Evolutionary conservation across 2,329 filamentous ascomycete species (phyloP), one percentile per base, ranked within the genome.

Genomic region (Ophidiomyces ophidiicola): DNA sequence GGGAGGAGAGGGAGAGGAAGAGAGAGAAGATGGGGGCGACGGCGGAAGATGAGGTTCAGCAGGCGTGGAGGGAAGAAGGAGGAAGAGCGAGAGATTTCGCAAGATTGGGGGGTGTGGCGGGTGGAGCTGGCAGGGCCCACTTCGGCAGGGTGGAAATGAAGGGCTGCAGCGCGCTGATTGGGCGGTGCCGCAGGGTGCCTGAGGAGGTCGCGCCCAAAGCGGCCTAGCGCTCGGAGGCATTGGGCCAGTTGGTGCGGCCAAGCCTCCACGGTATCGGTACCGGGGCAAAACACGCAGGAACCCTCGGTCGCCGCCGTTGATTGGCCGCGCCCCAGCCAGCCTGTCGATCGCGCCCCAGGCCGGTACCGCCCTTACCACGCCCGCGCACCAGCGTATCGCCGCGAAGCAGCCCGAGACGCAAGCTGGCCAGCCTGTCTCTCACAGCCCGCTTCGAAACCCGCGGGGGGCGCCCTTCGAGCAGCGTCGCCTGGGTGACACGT

Each of bases 1-100:
- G 45, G 43, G 28, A 6, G 28, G 19, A 38, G 35, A 35, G 34
- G 31, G 30, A 43, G 39, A 43, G 30, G 14, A 42, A 46, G 42
- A 46, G 39, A 35, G 36, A 44, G n/a, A n/a, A n/a, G 36, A 31
- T 26, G 24, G 24, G 23, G 29, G 39, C 14, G 14, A 32, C 21
- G 34, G 25, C 14, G 12, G 28, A 34, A 25, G 30, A 18, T 29
- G 36, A 43, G 28, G 19, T 30, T 30, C 28, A 42, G 24, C 39
- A 21, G 32, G 39, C 31, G 31, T 37, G 37, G 36, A 21, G 17
- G 29, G 12, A 37, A 28, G 17, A 32, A 3, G 30, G 17, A 32
- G 37, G 31, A 23, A 14, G 20, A 30, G 29, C 30, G 37, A 26
- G 29, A 32, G 37, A 33, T 33, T 32, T 24, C 26, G 23, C 28